phyloP scores from a whole-genome alignment of 768 basidiomycete genomes.

The Grammothele lineata region DNA sequence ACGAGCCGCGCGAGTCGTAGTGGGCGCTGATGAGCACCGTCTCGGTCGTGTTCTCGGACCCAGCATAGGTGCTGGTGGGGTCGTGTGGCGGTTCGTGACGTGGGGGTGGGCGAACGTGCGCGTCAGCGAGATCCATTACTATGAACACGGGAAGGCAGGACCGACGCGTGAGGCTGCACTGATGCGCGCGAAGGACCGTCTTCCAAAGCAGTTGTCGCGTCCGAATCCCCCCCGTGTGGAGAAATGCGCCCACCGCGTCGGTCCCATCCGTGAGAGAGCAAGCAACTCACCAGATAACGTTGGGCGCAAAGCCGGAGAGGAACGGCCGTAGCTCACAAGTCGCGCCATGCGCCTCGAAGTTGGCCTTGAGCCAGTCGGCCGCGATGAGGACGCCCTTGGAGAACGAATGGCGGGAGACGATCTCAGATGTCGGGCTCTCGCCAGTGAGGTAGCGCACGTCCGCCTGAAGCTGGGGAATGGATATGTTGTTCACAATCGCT shows the following conservation, averaged over 20 bases:
- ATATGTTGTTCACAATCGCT: slow-evolving; percentile 63
- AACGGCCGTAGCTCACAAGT: slow-evolving; percentile 65
- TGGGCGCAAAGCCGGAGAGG: slow-evolving; percentile 73
- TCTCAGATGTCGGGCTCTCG: slow-evolving; percentile 68
- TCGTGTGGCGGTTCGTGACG: too few relatives aligned
- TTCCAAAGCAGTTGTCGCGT: too few relatives aligned
- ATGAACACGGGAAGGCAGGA: too few relatives aligned
- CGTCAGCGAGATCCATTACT: too few relatives aligned
- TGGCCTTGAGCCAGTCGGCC: slow-evolving; percentile 68
- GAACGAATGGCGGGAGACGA: slow-evolving; percentile 82
- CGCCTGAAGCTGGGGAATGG: slow-evolving; percentile 56
- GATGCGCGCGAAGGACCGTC: too few relatives aligned
- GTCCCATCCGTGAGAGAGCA: slow-evolving; percentile 10
- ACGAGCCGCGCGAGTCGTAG: slow-evolving; percentile 89
- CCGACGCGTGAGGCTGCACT: too few relatives aligned
- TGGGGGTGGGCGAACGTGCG: too few relatives aligned
- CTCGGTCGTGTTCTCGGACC: slow-evolving; percentile 51
- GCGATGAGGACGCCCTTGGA: slow-evolving; percentile 59
- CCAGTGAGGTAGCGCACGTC: slow-evolving; percentile 84
- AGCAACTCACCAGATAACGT: slow-evolving; percentile 68
- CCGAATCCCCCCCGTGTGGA: too few relatives aligned
- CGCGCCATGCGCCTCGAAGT: slow-evolving; percentile 74
- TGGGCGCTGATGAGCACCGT: slow-evolving; percentile 79
- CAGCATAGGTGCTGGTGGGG: slow-evolving; percentile 55
- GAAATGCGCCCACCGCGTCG: too few relatives aligned